Conservation (phyloP, 2,329 filamentous ascomycete genomes). For the Diaporthe aspalathi region DNA sequence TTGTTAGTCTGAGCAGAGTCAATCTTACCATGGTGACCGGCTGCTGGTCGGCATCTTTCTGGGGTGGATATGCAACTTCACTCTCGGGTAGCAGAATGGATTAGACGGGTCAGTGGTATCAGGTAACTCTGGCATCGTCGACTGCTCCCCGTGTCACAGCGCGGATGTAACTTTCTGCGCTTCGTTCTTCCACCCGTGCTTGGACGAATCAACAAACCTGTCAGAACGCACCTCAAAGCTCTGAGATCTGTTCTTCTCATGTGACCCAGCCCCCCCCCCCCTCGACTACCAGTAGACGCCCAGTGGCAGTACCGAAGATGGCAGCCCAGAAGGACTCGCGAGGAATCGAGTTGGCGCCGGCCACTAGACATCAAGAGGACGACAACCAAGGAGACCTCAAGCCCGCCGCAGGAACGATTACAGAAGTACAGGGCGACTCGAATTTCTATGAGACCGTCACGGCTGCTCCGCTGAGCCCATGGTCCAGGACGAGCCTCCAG, state of each 20-base stretch:
- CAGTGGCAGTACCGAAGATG: neutral
- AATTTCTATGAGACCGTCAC: slow-evolving; percentile 46
- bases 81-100: too few species aligned
- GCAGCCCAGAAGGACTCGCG: neutral
- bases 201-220: too few species aligned
- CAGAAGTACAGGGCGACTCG: slow-evolving; percentile 46
- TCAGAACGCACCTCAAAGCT: too few species aligned
- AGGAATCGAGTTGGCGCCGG: neutral
- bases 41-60: too few species aligned
- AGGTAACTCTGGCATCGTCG: neutral
- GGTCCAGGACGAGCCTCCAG: slow-evolving; percentile 50
- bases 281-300: too few species aligned
- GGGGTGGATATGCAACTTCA: too few species aligned
- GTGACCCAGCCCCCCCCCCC: too few species aligned
- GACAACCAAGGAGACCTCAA: slow-evolving; percentile 40
- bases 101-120: too few species aligned
- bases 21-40: neutral
- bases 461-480: slow-evolving; percentile 47
- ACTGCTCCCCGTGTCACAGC: too few species aligned
- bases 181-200: neutral
- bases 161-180: neutral
- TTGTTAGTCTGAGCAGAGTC: too few species aligned
- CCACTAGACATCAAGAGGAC: slow-evolving; percentile 13
- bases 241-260: too few species aligned
- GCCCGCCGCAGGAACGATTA: slow-evolving; percentile 41